Conservation (phyloP, 768 basidiomycete genomes). For the Russula foetens region DNA sequence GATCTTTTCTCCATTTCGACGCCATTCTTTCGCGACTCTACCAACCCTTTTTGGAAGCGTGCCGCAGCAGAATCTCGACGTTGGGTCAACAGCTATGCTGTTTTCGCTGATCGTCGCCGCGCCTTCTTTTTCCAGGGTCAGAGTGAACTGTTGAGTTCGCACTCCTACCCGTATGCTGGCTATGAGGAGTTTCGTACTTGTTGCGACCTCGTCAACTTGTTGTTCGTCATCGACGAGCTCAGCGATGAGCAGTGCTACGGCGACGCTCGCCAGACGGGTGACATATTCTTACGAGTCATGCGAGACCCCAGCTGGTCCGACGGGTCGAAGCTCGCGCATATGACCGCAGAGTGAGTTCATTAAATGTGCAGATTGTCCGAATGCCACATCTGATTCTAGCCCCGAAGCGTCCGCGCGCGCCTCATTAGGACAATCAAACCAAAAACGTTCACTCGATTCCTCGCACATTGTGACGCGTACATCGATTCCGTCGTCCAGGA, state of each 20-base stretch:
- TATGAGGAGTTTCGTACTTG: constrained; percentile 49
- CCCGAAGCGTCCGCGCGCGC: constrained; percentile 44
- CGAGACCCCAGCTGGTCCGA: constrained; percentile 45
- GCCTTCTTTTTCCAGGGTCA: constrained; percentile 55
- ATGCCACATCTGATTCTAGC: background rate
- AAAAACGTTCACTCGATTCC: constrained; percentile 41
- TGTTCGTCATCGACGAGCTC: constrained; percentile 62
- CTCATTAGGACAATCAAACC: constrained; percentile 37
- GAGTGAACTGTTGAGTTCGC: constrained; percentile 54
- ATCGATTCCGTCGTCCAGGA: constrained; percentile 50
- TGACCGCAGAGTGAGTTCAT: constrained; percentile 50
- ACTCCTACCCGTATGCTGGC: constrained; percentile 51
- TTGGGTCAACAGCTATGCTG: constrained; percentile 54
- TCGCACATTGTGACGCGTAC: constrained; percentile 46
- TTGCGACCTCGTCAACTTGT: constrained; percentile 57
- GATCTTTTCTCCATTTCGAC: constrained; percentile 41
- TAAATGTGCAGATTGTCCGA: background rate
- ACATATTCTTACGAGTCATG: constrained; percentile 46
- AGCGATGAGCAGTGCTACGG: constrained; percentile 55
- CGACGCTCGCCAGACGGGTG: constrained; percentile 46
- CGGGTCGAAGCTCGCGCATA: constrained; percentile 45
- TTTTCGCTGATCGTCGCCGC: constrained; percentile 52
- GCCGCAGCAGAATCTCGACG: constrained; percentile 49
- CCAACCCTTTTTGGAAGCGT: constrained; percentile 49
- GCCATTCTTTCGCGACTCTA: constrained; percentile 37